A percentile compares a stretch with the other conserved stretches of the same genome.
Conservation (phyloP, 83 land plant genomes). For the Picea abies region DNA sequence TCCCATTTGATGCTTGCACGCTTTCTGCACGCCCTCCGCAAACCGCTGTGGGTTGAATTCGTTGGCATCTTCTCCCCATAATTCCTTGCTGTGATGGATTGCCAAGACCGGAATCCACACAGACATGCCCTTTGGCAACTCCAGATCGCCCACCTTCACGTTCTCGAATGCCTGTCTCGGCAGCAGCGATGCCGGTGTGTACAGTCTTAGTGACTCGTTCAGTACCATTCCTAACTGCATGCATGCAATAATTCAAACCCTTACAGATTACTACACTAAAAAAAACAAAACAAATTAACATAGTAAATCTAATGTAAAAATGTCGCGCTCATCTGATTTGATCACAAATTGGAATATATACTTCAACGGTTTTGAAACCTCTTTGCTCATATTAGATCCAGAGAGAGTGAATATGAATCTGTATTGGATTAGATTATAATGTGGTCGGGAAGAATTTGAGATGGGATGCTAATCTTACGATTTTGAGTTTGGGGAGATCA, state of each 20-base stretch:
- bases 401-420: no score
- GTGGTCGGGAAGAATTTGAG: no score
- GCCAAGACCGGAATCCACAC: conserved; percentile 83
- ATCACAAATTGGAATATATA: no score
- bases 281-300: no score
- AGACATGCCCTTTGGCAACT: conserved; percentile 71
- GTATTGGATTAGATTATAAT: no score
- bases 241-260: no score
- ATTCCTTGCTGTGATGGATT: conserved; percentile 64
- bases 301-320: no score
- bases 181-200: conserved; percentile 77
- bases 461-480: conserved; percentile 33
- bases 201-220: conserved; percentile 78
- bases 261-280: no score
- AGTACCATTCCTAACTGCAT: conserved; percentile 80
- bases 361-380: no score
- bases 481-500: conserved; percentile 67
- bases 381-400: no score
- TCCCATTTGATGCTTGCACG: conserved; percentile 56
- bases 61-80: conserved; percentile 83
- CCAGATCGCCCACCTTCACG: conserved; percentile 65
- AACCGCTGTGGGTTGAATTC: conserved; percentile 84
- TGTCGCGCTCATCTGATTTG: no score
- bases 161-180: conserved; percentile 75
- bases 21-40: conserved; percentile 40